Percentiles rank a stretch among this genome's conserved stretches.
phyloP scores from a whole-genome alignment of 2,329 filamentous ascomycete species.

The Sordariomycetes sp. region DNA sequence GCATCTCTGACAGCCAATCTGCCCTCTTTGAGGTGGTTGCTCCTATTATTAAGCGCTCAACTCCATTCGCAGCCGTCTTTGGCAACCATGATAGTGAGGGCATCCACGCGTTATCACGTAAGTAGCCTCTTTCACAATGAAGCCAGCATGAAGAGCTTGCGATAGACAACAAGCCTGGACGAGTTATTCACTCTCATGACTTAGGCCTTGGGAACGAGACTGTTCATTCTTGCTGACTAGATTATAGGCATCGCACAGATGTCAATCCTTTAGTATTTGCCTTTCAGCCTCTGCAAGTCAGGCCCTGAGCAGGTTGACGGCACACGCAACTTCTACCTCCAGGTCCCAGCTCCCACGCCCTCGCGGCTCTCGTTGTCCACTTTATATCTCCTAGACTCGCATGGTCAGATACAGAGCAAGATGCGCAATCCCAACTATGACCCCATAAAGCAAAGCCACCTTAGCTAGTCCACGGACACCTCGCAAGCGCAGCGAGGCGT shows the following conservation, averaged over 20 bases:
- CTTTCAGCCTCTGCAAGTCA: slow-evolving; percentile 72
- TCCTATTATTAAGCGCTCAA: slow-evolving; percentile 70
- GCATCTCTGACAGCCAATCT: slow-evolving; percentile 42
- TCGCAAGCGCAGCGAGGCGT: slow-evolving; percentile 12
- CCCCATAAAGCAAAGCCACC: slow-evolving; percentile 90
- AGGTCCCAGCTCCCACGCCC: slow-evolving; percentile 67
- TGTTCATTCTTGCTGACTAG: slow-evolving; percentile 14
- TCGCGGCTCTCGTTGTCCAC: slow-evolving; percentile 87
- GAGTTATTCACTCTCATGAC: slow-evolving; percentile 8
- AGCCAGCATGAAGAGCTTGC: neutral
- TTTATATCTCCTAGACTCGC: slow-evolving; percentile 84
- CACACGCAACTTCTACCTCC: slow-evolving; percentile 88
- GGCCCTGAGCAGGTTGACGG: slow-evolving; percentile 78
- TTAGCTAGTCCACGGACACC: slow-evolving; percentile 65
- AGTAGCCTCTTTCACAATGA: slow-evolving; percentile 15
- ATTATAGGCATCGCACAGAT: slow-evolving; percentile 70
- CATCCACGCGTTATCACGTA: slow-evolving; percentile 32
- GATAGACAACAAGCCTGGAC: slow-evolving; percentile 1
- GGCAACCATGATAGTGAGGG: slow-evolving; percentile 96
- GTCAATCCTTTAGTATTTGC: slow-evolving; percentile 72
- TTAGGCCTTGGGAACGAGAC: slow-evolving; percentile 12
- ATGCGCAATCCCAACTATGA: slow-evolving; percentile 81
- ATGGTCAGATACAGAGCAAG: slow-evolving; percentile 84
- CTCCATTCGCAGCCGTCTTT: slow-evolving; percentile 89
- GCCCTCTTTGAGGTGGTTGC: slow-evolving; percentile 89